Base-by-base conservation (phyloP, 2,329 filamentous ascomycete species). In the Cadophora gregata region DNA sequence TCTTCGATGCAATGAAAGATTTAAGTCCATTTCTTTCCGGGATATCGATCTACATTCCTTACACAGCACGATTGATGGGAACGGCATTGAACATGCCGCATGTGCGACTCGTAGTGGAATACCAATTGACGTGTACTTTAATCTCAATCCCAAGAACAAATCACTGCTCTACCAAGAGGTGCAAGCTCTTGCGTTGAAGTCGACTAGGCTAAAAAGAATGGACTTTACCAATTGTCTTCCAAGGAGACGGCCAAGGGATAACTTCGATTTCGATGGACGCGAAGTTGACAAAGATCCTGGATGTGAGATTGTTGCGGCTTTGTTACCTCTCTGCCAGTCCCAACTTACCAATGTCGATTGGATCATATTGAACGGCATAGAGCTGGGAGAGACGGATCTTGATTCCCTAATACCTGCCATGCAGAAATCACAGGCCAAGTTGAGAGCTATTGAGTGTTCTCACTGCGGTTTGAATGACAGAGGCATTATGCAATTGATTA, bases 341-440 rank as follows among this genome's bases (percentile, higher is more conserved):
- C 85, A 90, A 71, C 82, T 88, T 27, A 92, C 90, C 0, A 90
- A 88, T 72, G 86, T 92, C 21, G 88, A 90, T 75, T 92, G 90
- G 89, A 85, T 92, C 62, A 83, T 86, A 25, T 78, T 92, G 66
- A 91, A 88, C 67, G 88, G 88, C 14, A 89, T 92, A 68, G 84
- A 86, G 67, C 83, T 92, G n/a, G 88, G 88, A 48, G 90, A 92
- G 63, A 87, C 87, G 0, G 90, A 92, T 77, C 79, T 92, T 62
- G 90, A 92, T 69, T 86, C 60, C 59, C 73, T 90, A 55, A 87
- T 91, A 53, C 88, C 88, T 70, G 88, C 89, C n/a, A 86, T 89
- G 10, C 88, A 89, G 1, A 87, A 90, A 67, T 82, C 84, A 70
- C 81, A 81, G 29, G 90, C 88, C 65, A 87, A 89, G 72, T 81